Percentiles rank a stretch among this genome's conserved stretches.
phyloP scores from a whole-genome alignment of 2,329 filamentous ascomycete species.

The Leptographium galeiforme region DNA sequence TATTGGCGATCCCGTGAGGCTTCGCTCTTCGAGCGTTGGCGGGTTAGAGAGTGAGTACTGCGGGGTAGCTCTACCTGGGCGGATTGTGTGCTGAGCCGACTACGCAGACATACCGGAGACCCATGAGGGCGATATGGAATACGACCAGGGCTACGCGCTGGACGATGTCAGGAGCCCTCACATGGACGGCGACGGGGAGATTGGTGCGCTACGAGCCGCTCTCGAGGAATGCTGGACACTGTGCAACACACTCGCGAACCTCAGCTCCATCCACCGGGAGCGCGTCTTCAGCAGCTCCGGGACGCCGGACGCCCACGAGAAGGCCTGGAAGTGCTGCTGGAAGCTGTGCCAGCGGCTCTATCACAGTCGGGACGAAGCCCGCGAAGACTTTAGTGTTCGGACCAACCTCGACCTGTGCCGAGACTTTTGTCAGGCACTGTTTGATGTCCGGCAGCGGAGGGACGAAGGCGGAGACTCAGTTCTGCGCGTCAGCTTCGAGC shows the following conservation, averaged over 20 bases:
- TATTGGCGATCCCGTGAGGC: conserved; percentile 37
- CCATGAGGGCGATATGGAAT: conserved; percentile 35
- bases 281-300: conserved; percentile 65
- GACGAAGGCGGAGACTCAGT: conserved; percentile 77
- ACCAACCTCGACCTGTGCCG: conserved; percentile 76
- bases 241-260: conserved; percentile 76
- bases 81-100: background rate
- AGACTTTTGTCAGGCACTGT: conserved; percentile 83
- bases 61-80: too few relatives aligned
- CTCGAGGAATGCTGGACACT: conserved; percentile 86
- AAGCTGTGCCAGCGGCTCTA: conserved; percentile 83
- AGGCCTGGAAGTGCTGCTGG: conserved; percentile 91
- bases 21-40: conserved; percentile 54
- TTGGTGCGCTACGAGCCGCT: conserved; percentile 57
- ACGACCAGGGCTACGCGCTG: conserved; percentile 31
- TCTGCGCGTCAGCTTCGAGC: conserved; percentile 80
- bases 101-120: conserved; percentile 36
- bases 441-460: conserved; percentile 67
- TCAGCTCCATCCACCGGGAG: conserved; percentile 73
- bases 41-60: conserved; percentile 58
- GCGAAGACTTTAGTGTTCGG: conserved; percentile 51
- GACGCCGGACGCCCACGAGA: conserved; percentile 65
- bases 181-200: conserved; percentile 38
- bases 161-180: conserved; percentile 26
- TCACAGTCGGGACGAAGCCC: conserved; percentile 60